Base-by-base conservation (phyloP, 192 early-diverging fungal species). In the Mortierella antarctica region DNA sequence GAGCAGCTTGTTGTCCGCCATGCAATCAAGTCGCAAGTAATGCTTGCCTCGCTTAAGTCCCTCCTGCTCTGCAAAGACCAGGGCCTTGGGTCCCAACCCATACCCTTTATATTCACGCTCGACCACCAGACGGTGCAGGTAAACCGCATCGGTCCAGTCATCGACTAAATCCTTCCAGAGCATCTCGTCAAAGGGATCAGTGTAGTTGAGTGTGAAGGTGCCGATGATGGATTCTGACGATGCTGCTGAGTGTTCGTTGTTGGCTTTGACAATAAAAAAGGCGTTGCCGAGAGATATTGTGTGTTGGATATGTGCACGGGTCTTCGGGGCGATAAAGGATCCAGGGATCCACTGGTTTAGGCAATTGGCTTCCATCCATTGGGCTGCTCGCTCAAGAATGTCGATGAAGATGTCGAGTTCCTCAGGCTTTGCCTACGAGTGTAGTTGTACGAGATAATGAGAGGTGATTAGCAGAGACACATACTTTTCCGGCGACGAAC, bases 381-480 rank as follows among this genome's bases (percentile, higher is more conserved):
- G 39, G 4, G 77, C 77, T 20, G 77, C 77, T 13, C 77, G 63
- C 40, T 80, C 77, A 13, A 80, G 60, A 50, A 80, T 72, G 60
- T 80, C 77, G n/a, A 80, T 72, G 53, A 80, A 80, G 14, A 80
- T 72, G 18, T 80, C 70, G 57, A 80, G 46, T 20, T 80, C 77
- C 17, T 68, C 58, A 6, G 70, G 70, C 31, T 56, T 59, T 2
- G 70, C 54, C 77, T 80, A 63, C 3, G 11, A 12, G 41, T 8
- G 49, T 59, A n/a, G 48, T 7, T 42, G 15, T 11, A 61, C 11
- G 10, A 44, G 13, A 2, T 58, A 21, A 7, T 57, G 31, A 49
- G 8, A 10, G 1, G 9, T 40, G 13, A 39, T 17, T 21, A 48
- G 20, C 40, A 21, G 9, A 54, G 21, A 41, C 42, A 53, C 15